These are phyloP conservation scores for Puccinia brachypodii DNA, from an alignment of 1,284 basidiomycete species.

Conservation along the genomic window DNA sequence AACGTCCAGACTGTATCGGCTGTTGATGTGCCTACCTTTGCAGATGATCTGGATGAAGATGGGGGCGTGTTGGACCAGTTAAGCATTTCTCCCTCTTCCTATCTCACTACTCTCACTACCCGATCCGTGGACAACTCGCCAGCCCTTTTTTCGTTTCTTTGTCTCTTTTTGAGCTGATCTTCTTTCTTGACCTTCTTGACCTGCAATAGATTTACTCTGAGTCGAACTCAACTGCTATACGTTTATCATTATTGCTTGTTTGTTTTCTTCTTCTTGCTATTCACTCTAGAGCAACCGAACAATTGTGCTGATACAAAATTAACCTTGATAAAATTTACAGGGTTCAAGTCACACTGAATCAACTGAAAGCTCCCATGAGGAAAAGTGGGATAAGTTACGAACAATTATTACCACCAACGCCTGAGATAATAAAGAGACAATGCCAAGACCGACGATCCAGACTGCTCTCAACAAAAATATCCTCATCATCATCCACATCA, in stretches of 20 bases:
- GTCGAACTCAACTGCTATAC: conserved; percentile 28
- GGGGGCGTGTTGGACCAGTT: conserved; percentile 23
- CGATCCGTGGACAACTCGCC: no score
- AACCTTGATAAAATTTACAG: background rate
- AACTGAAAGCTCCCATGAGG: background rate
- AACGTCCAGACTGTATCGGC: background rate
- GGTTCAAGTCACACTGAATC: conserved; percentile 27
- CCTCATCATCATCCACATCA: background rate
- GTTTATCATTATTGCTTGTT: conserved; percentile 43
- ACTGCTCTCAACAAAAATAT: background rate
- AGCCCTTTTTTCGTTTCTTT: background rate
- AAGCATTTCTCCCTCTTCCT: background rate
- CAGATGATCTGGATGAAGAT: conserved; percentile 29
- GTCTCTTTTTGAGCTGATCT: background rate
- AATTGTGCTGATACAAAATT: no score
- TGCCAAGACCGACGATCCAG: background rate
- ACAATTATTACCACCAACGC: conserved; percentile 21
- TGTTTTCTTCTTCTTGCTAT: background rate
- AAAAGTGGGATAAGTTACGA: conserved; percentile 13
- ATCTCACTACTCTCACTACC: background rate
- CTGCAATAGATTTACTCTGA: conserved; percentile 39
- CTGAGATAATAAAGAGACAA: conserved; percentile 19
- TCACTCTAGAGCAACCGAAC: no score
- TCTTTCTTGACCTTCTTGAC: no score
- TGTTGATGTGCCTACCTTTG: conserved; percentile 5